Evolutionary conservation across 495 filamentous ascomycete species (phyloP), one percentile per base, ranked within the genome.

Genomic region (Aspergillus hancockii): DNA sequence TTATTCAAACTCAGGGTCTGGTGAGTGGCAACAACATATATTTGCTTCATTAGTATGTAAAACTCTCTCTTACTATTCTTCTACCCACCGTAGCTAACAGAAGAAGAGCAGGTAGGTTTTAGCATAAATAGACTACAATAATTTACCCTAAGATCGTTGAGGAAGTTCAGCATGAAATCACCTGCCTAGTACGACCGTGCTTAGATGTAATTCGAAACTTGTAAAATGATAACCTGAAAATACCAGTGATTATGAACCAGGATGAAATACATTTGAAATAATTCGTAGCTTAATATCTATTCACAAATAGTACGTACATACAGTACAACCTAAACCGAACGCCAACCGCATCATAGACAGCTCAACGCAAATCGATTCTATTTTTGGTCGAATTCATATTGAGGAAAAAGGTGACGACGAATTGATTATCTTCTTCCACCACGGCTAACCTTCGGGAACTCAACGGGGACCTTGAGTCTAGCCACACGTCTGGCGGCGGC

Each of bases 391-490:
- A 10, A 18, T 47, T 8, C 3, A 23, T 22, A 45, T 4, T 4
- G 14, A 21, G 14, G 14, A 45, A 2, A 10, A 2, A 19, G 41
- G 18, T 1, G n/a, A 19, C 8, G 9, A n/a, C 10, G 6, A 14
- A 9, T 18, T 4, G 32, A 31, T 21, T 54, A 25, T 47, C 60
- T 63, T 25, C 66, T 62, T 18, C 71, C 75, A 47, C 75, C 75
- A 54, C 75, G 70, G 56, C 74, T 78, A 60, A 77, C 71, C 75
- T 85, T 89, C 0, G 94, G 94, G 67, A 98, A 97, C 56, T 88
- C 82, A 56, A 97, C 74, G 1, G 95, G 95, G 53, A 97, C 64
- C 60, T 79, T 86, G 62, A 98, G 76, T 56, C 83, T 81, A 16
- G 90, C 93, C 47, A 89, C 64, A 31, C 83, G 80, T 55, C 88